Conservation (phyloP, 805 yeast species). For the Kuraishia capsulata region DNA sequence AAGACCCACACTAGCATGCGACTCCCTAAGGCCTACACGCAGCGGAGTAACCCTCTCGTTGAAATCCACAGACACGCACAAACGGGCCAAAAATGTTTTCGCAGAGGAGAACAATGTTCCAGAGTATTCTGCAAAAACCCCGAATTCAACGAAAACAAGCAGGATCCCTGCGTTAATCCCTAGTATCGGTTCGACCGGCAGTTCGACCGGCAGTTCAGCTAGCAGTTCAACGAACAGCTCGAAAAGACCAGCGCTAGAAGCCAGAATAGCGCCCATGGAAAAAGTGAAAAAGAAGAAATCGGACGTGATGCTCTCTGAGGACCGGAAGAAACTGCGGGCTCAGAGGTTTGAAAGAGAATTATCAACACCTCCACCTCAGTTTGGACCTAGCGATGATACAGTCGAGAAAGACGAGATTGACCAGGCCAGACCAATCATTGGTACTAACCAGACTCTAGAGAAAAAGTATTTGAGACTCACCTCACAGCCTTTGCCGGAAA, state of each 20-base stretch:
- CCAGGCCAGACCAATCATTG: constrained; percentile 31
- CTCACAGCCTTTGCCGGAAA: constrained; percentile 80
- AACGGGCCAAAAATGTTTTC: background rate
- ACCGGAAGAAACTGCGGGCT: constrained; percentile 32
- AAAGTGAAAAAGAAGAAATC: background rate
- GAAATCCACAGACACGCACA: no score
- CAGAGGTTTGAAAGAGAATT: constrained; percentile 37
- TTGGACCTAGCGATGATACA: constrained; percentile 1
- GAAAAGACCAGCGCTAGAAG: background rate
- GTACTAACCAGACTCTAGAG: constrained; percentile 58
- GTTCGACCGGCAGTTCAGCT: no score
- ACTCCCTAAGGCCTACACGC: no score
- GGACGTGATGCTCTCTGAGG: constrained; percentile 5
- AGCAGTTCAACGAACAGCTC: background rate
- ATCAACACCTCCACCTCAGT: constrained; percentile 6
- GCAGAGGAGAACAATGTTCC: background rate
- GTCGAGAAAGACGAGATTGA: background rate
- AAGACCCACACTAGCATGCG: background rate
- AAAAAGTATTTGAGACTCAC: constrained; percentile 79
- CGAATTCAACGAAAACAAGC: background rate
- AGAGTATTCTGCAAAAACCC: background rate
- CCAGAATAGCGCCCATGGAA: background rate
- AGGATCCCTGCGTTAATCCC: no score
- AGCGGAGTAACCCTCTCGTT: no score
- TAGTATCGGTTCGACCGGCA: no score